Conservation (phyloP, 805 yeast species). For the Barnettozyma botsteinii region DNA sequence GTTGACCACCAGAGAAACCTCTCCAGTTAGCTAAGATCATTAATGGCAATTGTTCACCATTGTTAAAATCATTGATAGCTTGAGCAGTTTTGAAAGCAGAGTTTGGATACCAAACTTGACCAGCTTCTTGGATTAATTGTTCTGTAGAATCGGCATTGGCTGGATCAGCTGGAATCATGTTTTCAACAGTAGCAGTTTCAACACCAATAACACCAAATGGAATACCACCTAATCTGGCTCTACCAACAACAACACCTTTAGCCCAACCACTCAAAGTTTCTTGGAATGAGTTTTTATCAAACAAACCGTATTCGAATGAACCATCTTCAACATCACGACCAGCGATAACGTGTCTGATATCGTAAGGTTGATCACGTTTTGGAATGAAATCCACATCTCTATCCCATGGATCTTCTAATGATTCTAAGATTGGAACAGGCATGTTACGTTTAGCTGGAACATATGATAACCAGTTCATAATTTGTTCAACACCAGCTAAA, state of each 20-base stretch:
- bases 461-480: constrained; percentile 92
- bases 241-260: constrained; percentile 95
- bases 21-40: constrained; percentile 99
- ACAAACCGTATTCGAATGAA: constrained; percentile 77
- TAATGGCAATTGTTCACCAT: constrained; percentile 96
- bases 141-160: constrained; percentile 96
- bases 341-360: constrained; percentile 90
- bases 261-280: constrained; percentile 99
- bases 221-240: constrained; percentile 98
- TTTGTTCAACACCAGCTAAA: constrained; percentile 91
- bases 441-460: constrained; percentile 85
- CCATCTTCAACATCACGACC: constrained; percentile 72
- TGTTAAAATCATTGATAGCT: constrained; percentile 94
- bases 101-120: constrained; percentile 99
- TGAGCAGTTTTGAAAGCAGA: constrained; percentile 99
- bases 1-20: constrained; percentile 99
- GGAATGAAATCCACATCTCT: constrained; percentile 85
- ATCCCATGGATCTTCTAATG: constrained; percentile 80
- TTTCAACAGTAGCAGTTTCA: constrained; percentile 86
- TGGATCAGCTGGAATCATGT: constrained; percentile 94
- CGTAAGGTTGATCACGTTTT: constrained; percentile 64
- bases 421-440: constrained; percentile 85
- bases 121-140: constrained; percentile 85
- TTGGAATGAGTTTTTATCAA: constrained; percentile 89
- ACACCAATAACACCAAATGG: constrained; percentile 98